A percentile compares a stretch with the other conserved stretches of the same genome.
phyloP scores from a whole-genome alignment of 1,284 basidiomycete species.

The Cryptococcus neoformans region DNA sequence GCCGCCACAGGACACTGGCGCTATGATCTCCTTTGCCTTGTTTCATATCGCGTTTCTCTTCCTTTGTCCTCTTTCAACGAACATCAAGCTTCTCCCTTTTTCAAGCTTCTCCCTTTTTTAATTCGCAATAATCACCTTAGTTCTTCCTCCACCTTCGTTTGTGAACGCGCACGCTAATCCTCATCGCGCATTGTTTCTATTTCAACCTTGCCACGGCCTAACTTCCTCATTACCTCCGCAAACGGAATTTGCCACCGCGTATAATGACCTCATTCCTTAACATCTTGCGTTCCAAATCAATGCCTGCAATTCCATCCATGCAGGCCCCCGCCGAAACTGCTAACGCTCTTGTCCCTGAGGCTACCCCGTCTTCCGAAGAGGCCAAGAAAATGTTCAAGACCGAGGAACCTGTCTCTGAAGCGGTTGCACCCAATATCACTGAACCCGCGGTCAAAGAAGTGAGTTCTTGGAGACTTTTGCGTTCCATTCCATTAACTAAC shows the following conservation, averaged over 20 bases:
- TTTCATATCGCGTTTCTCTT: too few relatives aligned
- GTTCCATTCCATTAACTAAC: not conserved
- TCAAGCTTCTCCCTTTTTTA: too few relatives aligned
- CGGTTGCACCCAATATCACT: slow-evolving; percentile 15
- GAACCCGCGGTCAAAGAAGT: slow-evolving; percentile 24
- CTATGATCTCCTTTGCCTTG: too few relatives aligned
- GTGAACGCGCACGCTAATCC: too few relatives aligned
- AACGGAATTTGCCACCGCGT: not conserved
- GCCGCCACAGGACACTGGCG: too few relatives aligned
- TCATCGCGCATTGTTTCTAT: not conserved
- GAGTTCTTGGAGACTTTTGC: slow-evolving; percentile 4
- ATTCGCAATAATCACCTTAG: too few relatives aligned
- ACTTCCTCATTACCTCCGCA: slow-evolving; percentile 2
- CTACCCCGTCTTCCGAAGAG: slow-evolving; percentile 24
- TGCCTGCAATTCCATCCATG: not conserved
- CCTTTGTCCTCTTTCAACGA: too few relatives aligned
- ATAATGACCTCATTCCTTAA: slow-evolving; percentile 8
- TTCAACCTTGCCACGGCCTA: slow-evolving; percentile 8
- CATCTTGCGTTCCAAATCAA: slow-evolving; percentile 1
- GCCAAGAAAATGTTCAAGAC: slow-evolving; percentile 19
- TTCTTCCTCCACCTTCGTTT: too few relatives aligned
- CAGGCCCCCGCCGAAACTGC: slow-evolving; percentile 5
- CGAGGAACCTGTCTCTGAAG: slow-evolving; percentile 16
- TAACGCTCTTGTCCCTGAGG: slow-evolving; percentile 12
- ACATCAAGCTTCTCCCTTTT: too few relatives aligned